Percentiles rank a stretch among this genome's conserved stretches.
phyloP scores from a whole-genome alignment of 1,284 basidiomycete species.

The Puccinia sorghi region DNA sequence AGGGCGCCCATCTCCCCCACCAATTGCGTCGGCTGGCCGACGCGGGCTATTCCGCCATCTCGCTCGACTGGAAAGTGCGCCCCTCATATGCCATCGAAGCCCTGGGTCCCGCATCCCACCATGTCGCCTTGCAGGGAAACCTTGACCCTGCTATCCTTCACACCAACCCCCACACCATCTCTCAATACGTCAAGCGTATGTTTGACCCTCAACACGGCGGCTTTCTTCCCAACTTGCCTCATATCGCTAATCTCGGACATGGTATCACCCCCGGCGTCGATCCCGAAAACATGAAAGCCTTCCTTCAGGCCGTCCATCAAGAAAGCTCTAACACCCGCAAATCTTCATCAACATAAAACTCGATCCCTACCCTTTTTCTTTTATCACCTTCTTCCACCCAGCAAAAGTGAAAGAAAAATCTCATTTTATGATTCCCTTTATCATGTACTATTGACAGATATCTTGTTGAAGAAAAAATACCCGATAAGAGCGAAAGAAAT shows the following conservation, averaged over 20 bases:
- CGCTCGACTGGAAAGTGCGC: slow-evolving; percentile 84
- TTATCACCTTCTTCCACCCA: no score
- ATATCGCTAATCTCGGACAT: slow-evolving; percentile 91
- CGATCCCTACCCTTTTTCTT: neutral
- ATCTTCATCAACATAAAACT: no score
- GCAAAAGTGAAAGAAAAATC: no score
- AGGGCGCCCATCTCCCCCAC: slow-evolving; percentile 66
- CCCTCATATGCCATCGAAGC: slow-evolving; percentile 68
- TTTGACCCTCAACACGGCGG: slow-evolving; percentile 70
- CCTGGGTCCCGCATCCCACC: slow-evolving; percentile 61
- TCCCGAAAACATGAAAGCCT: slow-evolving; percentile 36
- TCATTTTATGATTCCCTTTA: no score
- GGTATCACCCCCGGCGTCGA: slow-evolving; percentile 66
- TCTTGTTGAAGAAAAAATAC: no score
- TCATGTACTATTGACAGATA: no score
- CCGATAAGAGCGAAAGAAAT: no score
- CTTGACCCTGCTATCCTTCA: slow-evolving; percentile 79
- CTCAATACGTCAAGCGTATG: slow-evolving; percentile 80
- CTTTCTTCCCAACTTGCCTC: slow-evolving; percentile 28
- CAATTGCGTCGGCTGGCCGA: slow-evolving; percentile 31
- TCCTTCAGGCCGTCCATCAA: slow-evolving; percentile 42
- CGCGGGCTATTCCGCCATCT: slow-evolving; percentile 62
- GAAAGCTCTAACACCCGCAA: slow-evolving; percentile 40
- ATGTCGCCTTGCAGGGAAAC: slow-evolving; percentile 87
- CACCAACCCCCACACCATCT: slow-evolving; percentile 83